Percentiles rank a stretch among this genome's conserved stretches.
Evolutionary conservation across 805 yeast species (phyloP).

Genomic region (Ogataea siamensis): DNA sequence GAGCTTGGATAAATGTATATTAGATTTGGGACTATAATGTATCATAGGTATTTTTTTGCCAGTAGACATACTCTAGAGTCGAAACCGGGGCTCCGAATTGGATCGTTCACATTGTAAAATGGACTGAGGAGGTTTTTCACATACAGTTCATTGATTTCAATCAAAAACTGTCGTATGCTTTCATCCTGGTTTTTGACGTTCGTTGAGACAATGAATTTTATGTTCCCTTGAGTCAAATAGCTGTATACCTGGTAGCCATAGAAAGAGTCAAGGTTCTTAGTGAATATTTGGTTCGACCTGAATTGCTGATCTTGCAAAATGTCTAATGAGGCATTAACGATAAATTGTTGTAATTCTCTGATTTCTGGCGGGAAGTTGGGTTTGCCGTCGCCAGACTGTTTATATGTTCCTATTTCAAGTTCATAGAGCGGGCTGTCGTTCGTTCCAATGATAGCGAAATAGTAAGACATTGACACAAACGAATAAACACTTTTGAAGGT

Average conservation of each 20-base stretch:
- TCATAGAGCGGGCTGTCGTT: slow-evolving; percentile 85
- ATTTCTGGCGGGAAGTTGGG: slow-evolving; percentile 65
- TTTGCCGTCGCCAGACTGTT: slow-evolving; percentile 63
- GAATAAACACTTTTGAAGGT: not conserved
- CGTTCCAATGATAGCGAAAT: slow-evolving; percentile 84
- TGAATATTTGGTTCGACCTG: slow-evolving; percentile 60
- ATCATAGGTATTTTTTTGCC: slow-evolving; percentile 71
- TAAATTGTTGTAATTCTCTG: slow-evolving; percentile 80
- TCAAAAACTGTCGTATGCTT: slow-evolving; percentile 75
- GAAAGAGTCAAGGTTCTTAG: slow-evolving; percentile 81
- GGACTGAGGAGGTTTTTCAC: slow-evolving; percentile 85
- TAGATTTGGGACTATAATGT: slow-evolving; percentile 15
- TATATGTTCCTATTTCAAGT: slow-evolving; percentile 75
- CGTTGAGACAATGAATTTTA: slow-evolving; percentile 73
- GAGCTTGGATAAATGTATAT: slow-evolving; percentile 19
- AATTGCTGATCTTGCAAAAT: slow-evolving; percentile 90
- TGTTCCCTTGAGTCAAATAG: slow-evolving; percentile 83
- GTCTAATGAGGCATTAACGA: slow-evolving; percentile 85
- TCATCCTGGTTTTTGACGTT: slow-evolving; percentile 61
- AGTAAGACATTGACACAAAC: slow-evolving; percentile 59
- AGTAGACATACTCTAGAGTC: slow-evolving; percentile 68
- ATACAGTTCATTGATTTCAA: slow-evolving; percentile 83
- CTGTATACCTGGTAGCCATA: slow-evolving; percentile 83
- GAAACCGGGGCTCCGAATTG: slow-evolving; percentile 70
- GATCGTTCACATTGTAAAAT: slow-evolving; percentile 73